Conservation (phyloP, 2,329 filamentous ascomycete species). For the Tolypocladium nubicola region DNA sequence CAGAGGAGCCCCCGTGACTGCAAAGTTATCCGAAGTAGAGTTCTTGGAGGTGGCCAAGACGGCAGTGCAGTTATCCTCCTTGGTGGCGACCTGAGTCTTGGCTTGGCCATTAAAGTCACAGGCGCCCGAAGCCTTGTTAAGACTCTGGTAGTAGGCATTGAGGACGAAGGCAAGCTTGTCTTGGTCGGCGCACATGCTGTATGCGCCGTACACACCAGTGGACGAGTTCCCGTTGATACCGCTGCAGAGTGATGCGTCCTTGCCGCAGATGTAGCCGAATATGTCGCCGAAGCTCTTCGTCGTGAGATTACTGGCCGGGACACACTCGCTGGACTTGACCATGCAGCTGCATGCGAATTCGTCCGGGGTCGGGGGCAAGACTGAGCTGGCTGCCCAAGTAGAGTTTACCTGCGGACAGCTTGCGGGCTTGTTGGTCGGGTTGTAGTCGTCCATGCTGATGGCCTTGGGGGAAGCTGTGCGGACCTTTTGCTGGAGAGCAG, state of each 20-base stretch:
- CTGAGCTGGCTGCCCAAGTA: conserved; percentile 54
- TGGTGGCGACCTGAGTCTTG: conserved; percentile 33
- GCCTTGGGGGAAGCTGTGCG: conserved; percentile 54
- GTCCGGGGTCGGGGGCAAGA: conserved; percentile 77
- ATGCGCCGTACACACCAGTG: conserved; percentile 53
- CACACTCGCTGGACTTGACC: conserved; percentile 63
- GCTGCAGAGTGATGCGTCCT: conserved; percentile 43
- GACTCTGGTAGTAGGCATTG: conserved; percentile 57
- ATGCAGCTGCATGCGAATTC: conserved; percentile 76
- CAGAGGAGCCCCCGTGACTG: not conserved
- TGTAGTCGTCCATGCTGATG: conserved; percentile 59
- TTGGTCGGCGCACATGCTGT: conserved; percentile 62
- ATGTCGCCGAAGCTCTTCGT: conserved; percentile 53
- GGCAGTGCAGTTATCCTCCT: not conserved
- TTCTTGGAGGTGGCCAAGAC: not conserved
- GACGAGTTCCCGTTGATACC: conserved; percentile 47
- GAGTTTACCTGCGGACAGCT: conserved; percentile 57
- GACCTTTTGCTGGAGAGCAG: conserved; percentile 59
- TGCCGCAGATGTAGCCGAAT: conserved; percentile 66
- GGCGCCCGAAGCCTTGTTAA: conserved; percentile 39
- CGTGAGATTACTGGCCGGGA: conserved; percentile 47
- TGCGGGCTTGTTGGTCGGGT: conserved; percentile 59
- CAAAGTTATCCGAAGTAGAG: not conserved
- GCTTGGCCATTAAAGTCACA: conserved; percentile 66
- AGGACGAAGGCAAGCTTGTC: conserved; percentile 66